These are phyloP conservation scores for Aspergillus heteromorphus DNA, from an alignment of 495 filamentous ascomycete genomes.

Conservation along the genomic window DNA sequence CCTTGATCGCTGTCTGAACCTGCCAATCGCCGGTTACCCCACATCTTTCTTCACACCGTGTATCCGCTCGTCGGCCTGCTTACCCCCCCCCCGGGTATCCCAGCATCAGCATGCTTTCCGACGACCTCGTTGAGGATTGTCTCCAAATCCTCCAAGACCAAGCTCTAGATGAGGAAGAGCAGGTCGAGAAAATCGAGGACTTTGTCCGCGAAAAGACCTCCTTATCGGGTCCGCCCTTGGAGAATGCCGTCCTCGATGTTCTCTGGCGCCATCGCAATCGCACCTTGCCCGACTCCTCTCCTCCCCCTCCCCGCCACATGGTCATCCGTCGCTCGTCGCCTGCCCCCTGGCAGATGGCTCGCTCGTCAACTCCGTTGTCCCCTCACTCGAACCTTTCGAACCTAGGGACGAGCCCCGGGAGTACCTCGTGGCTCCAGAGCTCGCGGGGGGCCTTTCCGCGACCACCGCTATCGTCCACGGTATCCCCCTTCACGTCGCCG, in stretches of 20 bases:
- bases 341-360: conserved; percentile 80
- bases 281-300: conserved; percentile 64
- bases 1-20: neutral
- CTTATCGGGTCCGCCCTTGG: conserved; percentile 70
- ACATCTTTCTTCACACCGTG: conserved; percentile 11
- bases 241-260: conserved; percentile 86
- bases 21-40: conserved; percentile 5
- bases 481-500: conserved; percentile 89
- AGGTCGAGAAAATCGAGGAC: conserved; percentile 86
- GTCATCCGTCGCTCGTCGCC: conserved; percentile 87
- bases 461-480: conserved; percentile 44
- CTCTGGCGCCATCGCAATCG: conserved; percentile 87
- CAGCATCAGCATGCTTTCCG: conserved; percentile 83
- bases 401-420: conserved; percentile 69
- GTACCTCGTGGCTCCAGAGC: conserved; percentile 71
- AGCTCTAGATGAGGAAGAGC: conserved; percentile 86
- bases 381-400: conserved; percentile 65
- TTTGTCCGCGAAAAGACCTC: conserved; percentile 73
- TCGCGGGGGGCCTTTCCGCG: conserved; percentile 66
- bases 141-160: conserved; percentile 82
- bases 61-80: conserved; percentile 8
- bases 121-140: conserved; percentile 86
- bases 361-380: conserved; percentile 72
- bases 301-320: conserved; percentile 80
- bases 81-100: neutral